Base-by-base conservation (phyloP, 257 asterid genomes). In the Nicotiana otophora region DNA sequence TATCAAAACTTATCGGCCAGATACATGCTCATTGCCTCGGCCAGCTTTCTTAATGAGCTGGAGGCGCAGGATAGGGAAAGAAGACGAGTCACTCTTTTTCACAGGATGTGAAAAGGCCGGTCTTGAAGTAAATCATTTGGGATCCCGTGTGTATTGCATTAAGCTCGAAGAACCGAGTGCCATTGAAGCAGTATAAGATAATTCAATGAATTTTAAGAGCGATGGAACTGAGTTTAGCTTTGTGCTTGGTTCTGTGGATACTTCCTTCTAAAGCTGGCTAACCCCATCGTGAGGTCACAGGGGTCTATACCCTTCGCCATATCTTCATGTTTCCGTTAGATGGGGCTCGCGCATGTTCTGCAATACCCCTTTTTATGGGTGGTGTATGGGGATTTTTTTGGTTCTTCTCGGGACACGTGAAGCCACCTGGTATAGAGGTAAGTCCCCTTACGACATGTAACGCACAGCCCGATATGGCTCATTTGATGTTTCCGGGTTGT, bases 31-130 rank as follows among this genome's bases (percentile, higher is more conserved):
- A 26, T 86, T 90, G 68, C 67, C 87, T 33, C 87, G 76, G 75
- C 99, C 99, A 66, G 91, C 93, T n/a, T 96, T 94, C 85, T 84
- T 96, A 79, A 94, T 96, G 99, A 94, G 99, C 81, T 96, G 99
- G 98, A 90, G 96, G 69, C 96, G 99, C 20, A 94, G 99, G 87
- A 94, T 94, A 26, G 98, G 99, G 82, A 96, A 90, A 87, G 99
- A 94, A 70, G 99, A 96, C 0, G 98, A 96, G 75, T 86, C 97
- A 0, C 86, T 93, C 17, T 96, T 96, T 91, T 96, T 96, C 79
- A 86, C 81, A 0, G 98, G 99, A 53, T 96, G 99, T 55, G 85
- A 91, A 78, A 91, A 90, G 78, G 95, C 97, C 23, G 97, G 97
- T 14, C 92, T 96, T 39, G 85, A 87, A 79, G 99, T 93, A 15